Conservation (phyloP, 805 yeast genomes). For the Isabelozyma gotoi region DNA sequence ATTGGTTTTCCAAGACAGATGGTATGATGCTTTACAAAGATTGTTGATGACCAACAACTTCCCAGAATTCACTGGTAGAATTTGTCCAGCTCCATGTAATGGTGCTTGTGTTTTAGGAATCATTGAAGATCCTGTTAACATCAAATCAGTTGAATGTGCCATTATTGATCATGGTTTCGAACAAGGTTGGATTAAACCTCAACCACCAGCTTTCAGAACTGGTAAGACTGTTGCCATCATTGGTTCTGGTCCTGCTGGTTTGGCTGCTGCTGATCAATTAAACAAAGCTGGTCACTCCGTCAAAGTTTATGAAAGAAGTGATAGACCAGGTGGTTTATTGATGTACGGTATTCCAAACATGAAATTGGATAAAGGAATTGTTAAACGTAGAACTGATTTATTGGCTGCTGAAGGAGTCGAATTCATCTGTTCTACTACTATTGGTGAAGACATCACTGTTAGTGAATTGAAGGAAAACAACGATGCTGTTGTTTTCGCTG, state of each 20-base stretch:
- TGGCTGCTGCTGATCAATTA: conserved; percentile 95
- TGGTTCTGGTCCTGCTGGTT: conserved; percentile 98
- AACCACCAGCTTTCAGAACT: conserved; percentile 75
- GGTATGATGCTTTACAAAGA: conserved; percentile 91
- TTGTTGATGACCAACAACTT: conserved; percentile 94
- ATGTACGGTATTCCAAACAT: conserved; percentile 99
- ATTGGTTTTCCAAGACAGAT: conserved; percentile 88
- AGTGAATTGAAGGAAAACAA: conserved; percentile 60
- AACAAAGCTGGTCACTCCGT: conserved; percentile 94
- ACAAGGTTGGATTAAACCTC: conserved; percentile 93
- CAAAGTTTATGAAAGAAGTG: conserved; percentile 89
- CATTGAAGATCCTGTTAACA: conserved; percentile 93
- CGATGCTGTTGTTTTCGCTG: conserved; percentile 88
- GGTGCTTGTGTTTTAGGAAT: conserved; percentile 93
- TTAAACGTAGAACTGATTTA: conserved; percentile 89
- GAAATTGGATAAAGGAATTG: conserved; percentile 93
- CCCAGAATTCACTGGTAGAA: conserved; percentile 98
- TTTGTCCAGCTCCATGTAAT: conserved; percentile 99
- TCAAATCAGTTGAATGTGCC: conserved; percentile 92
- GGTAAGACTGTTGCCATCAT: conserved; percentile 83
- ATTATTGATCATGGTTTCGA: conserved; percentile 95
- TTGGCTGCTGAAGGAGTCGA: conserved; percentile 87
- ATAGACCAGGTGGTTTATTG: conserved; percentile 93
- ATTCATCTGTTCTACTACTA: conserved; percentile 71
- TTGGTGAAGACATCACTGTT: conserved; percentile 80